A percentile compares a stretch with the other conserved stretches of the same genome.
These are phyloP conservation scores for Dipteronia dyeriana DNA, from an alignment of 345 rosid genomes.

Conservation along the genomic window DNA sequence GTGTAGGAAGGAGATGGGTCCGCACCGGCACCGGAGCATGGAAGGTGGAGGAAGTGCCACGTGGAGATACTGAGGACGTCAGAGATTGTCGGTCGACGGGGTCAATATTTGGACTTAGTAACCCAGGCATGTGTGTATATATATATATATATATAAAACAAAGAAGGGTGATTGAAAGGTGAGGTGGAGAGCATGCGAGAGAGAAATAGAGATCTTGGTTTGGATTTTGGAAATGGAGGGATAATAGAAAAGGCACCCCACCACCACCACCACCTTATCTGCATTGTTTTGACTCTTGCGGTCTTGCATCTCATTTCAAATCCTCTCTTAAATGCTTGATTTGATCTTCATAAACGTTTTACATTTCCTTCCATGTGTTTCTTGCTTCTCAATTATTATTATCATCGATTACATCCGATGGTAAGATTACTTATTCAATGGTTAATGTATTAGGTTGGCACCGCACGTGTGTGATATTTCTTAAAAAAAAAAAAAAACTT, in stretches of 20 bases:
- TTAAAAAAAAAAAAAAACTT: no score
- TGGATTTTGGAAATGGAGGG: conserved; percentile 1
- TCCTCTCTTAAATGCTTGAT: not conserved
- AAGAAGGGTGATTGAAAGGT: not conserved
- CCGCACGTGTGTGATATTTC: no score
- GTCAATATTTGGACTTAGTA: conserved; percentile 25
- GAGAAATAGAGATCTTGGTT: conserved; percentile 27
- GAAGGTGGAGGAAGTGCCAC: conserved; percentile 36
- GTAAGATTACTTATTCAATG: no score
- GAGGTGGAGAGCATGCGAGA: conserved; percentile 18
- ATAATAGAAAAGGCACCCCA: conserved; percentile 24
- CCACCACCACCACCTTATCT: conserved; percentile 36
- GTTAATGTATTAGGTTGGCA: no score
- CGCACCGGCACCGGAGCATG: conserved; percentile 28
- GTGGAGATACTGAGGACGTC: conserved; percentile 41
- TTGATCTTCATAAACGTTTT: not conserved
- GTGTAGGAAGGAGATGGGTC: not conserved
- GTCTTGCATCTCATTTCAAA: not conserved
- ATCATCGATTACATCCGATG: no score
- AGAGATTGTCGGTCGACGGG: conserved; percentile 32
- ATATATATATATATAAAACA: no score
- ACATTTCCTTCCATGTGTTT: not conserved
- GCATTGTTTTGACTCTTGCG: not conserved
- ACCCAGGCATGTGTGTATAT: no score
- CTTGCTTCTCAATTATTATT: not conserved